Evolutionary conservation across 306 rosid genomes (phyloP).

Genomic region (Begonia fuchsioides): DNA sequence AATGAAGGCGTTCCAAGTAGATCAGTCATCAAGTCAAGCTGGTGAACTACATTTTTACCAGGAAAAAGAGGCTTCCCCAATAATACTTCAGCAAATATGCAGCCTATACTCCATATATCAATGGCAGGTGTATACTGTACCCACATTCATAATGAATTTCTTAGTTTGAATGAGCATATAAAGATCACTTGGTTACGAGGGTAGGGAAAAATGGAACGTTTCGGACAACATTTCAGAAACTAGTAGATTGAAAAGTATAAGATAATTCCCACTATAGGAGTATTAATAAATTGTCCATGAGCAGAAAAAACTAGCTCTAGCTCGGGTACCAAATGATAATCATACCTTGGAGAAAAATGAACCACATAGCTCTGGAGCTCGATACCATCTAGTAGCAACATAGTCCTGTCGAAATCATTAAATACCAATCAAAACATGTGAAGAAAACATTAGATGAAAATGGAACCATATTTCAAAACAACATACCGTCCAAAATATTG

Average conservation of each 20-base stretch:
- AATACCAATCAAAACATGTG: neutral
- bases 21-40: slow-evolving; percentile 90
- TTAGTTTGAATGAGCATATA: slow-evolving; percentile 1
- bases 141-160: slow-evolving; percentile 5
- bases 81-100: slow-evolving; percentile 87
- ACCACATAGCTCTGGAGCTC: slow-evolving; percentile 97
- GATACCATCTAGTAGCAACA: slow-evolving; percentile 98
- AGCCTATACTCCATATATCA: slow-evolving; percentile 95
- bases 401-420: slow-evolving; percentile 41
- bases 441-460: neutral
- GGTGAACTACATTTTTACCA: slow-evolving; percentile 93
- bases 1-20: slow-evolving; percentile 84
- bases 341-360: slow-evolving; percentile 88
- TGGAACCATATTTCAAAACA: slow-evolving; percentile 5
- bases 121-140: slow-evolving; percentile 91
- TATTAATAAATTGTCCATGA: neutral
- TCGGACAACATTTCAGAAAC: too few species aligned
- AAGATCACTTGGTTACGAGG: neutral
- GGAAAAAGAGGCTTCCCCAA: slow-evolving; percentile 93
- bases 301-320: neutral
- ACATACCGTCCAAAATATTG: slow-evolving; percentile 92
- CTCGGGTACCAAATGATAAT: neutral
- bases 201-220: too few species aligned
- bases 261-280: too few species aligned
- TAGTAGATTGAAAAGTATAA: too few species aligned